phyloP scores from a whole-genome alignment of 2,329 filamentous ascomycete species.

The Beauveria bassiana region DNA sequence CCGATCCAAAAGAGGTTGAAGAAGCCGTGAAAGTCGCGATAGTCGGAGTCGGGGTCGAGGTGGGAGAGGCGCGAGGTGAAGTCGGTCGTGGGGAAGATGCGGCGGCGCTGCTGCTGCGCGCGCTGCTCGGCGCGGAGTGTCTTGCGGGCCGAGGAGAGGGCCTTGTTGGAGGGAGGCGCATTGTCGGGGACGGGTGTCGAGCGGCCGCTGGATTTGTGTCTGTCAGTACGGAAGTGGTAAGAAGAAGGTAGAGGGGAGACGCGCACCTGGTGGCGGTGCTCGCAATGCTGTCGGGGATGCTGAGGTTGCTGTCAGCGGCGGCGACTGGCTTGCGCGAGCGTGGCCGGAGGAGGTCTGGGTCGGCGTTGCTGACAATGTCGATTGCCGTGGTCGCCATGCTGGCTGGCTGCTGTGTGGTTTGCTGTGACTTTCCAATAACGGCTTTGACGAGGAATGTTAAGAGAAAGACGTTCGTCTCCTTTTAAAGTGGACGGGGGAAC shows the following conservation, averaged over 20 bases:
- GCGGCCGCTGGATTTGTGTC: conserved; percentile 44
- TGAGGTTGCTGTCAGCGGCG: conserved; percentile 26
- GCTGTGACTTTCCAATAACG: too few relatives aligned
- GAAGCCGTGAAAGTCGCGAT: conserved; percentile 93
- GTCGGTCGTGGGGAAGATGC: conserved; percentile 88
- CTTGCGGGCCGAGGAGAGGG: conserved; percentile 76
- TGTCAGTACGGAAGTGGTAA: conserved; percentile 1
- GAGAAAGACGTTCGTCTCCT: neutral
- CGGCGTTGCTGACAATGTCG: conserved; percentile 26
- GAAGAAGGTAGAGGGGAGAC: too few relatives aligned
- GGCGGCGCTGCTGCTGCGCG: conserved; percentile 33
- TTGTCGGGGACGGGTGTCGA: conserved; percentile 81
- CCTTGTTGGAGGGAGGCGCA: conserved; percentile 86
- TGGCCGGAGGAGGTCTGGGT: conserved; percentile 35
- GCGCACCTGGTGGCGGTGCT: conserved; percentile 40
- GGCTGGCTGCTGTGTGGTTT: too few relatives aligned
- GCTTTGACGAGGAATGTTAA: neutral
- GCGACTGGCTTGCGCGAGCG: conserved; percentile 38
- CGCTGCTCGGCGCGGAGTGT: conserved; percentile 74
- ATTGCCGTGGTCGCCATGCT: conserved; percentile 22
- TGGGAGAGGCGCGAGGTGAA: conserved; percentile 88
- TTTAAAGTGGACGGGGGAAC: neutral
- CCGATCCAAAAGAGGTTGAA: conserved; percentile 98
- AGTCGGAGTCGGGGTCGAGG: conserved; percentile 87
- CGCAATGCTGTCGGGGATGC: conserved; percentile 26